Percentiles rank a stretch among this genome's conserved stretches.
Evolutionary conservation across 345 rosid species (phyloP).

Genomic region (Syzygium aqueum): DNA sequence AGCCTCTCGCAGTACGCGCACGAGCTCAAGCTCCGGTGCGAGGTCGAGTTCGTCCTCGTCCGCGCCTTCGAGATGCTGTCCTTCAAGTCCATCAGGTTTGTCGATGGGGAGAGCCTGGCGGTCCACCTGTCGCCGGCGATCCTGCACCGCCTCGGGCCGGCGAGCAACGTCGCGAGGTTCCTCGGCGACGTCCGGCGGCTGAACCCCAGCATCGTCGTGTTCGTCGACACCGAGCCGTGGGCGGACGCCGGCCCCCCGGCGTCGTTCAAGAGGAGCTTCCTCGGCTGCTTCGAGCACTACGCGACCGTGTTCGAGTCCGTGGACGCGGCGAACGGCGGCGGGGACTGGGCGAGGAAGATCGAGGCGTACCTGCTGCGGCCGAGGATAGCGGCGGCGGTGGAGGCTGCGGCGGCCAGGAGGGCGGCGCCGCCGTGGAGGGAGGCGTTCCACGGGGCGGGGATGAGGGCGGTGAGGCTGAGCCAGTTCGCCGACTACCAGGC

Average conservation of each 20-base stretch:
- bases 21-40: conserved; percentile 64
- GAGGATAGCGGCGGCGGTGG: conserved; percentile 52
- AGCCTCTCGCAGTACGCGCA: conserved; percentile 69
- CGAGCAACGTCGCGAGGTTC: conserved; percentile 29
- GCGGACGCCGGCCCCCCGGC: conserved; percentile 45
- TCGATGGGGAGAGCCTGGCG: conserved; percentile 60
- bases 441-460: conserved; percentile 54
- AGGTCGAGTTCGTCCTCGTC: conserved; percentile 60
- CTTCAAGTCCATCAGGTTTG: conserved; percentile 59
- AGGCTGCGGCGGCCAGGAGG: conserved; percentile 19
- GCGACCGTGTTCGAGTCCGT: conserved; percentile 74
- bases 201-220: conserved; percentile 55
- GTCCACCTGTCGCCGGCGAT: conserved; percentile 56
- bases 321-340: conserved; percentile 49
- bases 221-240: conserved; percentile 37
- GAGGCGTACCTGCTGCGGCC: conserved; percentile 54
- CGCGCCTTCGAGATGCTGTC: conserved; percentile 66
- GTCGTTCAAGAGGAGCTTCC: conserved; percentile 71
- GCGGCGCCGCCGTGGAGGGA: conserved; percentile 62
- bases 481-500: conserved; percentile 90
- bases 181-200: conserved; percentile 42
- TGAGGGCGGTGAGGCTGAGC: conserved; percentile 68
- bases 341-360: conserved; percentile 58
- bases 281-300: conserved; percentile 58
- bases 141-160: conserved; percentile 45